Evolutionary conservation across 2,329 filamentous ascomycete genomes (phyloP), one percentile per base, ranked within the genome.

Genomic region (Cercospora brassicicola): DNA sequence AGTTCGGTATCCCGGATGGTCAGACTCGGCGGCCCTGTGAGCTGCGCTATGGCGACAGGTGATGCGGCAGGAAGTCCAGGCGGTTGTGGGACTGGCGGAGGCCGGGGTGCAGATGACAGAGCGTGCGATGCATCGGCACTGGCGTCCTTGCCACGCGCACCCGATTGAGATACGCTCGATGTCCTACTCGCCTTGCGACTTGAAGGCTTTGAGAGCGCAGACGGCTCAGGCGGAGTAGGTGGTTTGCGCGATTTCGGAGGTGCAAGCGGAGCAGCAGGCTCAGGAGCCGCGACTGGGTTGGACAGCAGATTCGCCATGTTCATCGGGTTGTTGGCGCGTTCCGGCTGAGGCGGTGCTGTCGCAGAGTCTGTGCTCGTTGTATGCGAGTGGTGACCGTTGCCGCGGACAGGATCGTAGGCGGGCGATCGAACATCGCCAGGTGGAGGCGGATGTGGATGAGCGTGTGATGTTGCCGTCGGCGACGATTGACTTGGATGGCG

Each of bases 221-320:
- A 42, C 51, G 39, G 63, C 6, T 59, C 59, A 53, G 57, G 36
- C 11, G 63, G 62, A n/a, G 62, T 57, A 11, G 66, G 63, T 23
- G 66, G 48, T 55, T 68, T 68, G 33, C 59, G 62, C 13, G 42
- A 30, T 15, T 56, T 64, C 5, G 62, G 66, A 28, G 53, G 55
- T 59, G 51, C 36, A 45, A 64, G 62, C 6, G 66, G 62, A 45
- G 36, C 51, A 20, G 65, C 59, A 42, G 69, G 66, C 33, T 63
- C 63, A n/a, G 66, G 68, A 28, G 66, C 36, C 55, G 65, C 39
- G 55, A 66, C 59, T 42, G 70, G 62, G 73, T 88, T 93, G 3
- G 93, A 94, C 53, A 98, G 89, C 68, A 98, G 96, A 78, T 94
- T 97, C 72, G 93, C 95, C 77, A 98, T 95, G 4, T 94, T 95